Evolutionary conservation across 176 grass and related monocot species (phyloP).

Genomic region (Avena sativa): DNA sequence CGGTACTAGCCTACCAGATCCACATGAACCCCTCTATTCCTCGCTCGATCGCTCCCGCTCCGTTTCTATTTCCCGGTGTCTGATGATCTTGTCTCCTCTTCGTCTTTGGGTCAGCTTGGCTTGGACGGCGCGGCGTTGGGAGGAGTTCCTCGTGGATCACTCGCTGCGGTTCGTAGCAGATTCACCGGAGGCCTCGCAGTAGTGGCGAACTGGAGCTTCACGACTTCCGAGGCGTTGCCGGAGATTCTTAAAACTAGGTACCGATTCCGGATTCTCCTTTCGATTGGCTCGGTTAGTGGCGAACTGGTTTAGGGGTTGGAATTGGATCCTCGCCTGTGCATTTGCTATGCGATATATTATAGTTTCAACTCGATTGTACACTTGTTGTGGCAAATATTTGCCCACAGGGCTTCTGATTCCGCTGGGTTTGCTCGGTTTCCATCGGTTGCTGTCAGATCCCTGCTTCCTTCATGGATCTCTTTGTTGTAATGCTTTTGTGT

Average conservation of each 20-base stretch:
- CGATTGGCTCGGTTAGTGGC: not conserved
- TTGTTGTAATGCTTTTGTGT: not conserved
- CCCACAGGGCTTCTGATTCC: not conserved
- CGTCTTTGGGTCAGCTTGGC: constrained; percentile 6
- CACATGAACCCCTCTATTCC: not conserved
- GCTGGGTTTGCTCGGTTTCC: not conserved
- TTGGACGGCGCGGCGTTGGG: constrained; percentile 6
- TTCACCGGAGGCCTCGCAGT: not conserved
- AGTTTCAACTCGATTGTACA: not conserved
- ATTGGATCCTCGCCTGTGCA: constrained; percentile 8
- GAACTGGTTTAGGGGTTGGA: not conserved
- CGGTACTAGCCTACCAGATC: not conserved
- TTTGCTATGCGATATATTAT: not conserved
- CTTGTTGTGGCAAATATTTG: not conserved
- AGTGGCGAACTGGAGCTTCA: not conserved
- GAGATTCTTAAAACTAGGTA: constrained; percentile 20
- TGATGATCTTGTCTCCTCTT: not conserved
- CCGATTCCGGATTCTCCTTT: not conserved
- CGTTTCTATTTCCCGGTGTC: not conserved
- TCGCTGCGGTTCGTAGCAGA: not conserved
- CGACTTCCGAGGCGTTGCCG: constrained; percentile 11
- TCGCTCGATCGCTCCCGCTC: not conserved
- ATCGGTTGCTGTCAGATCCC: not conserved
- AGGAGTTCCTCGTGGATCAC: not conserved
- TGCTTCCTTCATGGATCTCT: not conserved